phyloP scores from a whole-genome alignment of 768 basidiomycete species.

The Russula earlei region DNA sequence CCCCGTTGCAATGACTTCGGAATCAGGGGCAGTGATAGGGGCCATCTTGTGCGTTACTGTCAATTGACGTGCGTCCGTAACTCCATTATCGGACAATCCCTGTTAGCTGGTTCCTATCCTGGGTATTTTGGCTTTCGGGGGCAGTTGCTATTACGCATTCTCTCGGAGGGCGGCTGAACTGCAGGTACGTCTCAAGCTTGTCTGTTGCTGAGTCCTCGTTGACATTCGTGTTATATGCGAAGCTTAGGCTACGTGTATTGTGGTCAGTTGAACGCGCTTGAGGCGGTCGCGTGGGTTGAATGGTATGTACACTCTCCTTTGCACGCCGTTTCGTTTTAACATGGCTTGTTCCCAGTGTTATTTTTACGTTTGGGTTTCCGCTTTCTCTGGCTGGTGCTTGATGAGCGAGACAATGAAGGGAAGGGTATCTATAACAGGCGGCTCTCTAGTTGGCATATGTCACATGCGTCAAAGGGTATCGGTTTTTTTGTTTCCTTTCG shows the following conservation, averaged over 20 bases:
- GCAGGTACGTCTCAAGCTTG: slow-evolving; percentile 5
- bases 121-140: slow-evolving; percentile 22
- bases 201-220: not conserved
- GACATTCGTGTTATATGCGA: not conserved
- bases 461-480: not conserved
- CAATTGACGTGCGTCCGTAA: not conserved
- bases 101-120: slow-evolving; percentile 16
- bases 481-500: too few species aligned
- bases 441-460: not conserved
- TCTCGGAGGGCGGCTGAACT: slow-evolving; percentile 9
- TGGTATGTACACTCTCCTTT: slow-evolving; percentile 6
- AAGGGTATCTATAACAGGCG: slow-evolving; percentile 10
- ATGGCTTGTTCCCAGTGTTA: slow-evolving; percentile 4
- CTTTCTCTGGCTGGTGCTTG: slow-evolving; percentile 5
- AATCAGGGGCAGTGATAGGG: not conserved
- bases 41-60: slow-evolving; percentile 15
- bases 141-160: slow-evolving; percentile 15
- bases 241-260: slow-evolving; percentile 14
- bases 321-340: not conserved
- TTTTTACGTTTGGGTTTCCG: slow-evolving; percentile 13
- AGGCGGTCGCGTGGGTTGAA: slow-evolving; percentile 20
- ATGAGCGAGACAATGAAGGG: slow-evolving; percentile 3
- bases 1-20: not conserved
- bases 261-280: slow-evolving; percentile 15
- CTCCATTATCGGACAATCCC: not conserved